Evolutionary conservation across 2,329 filamentous ascomycete species (phyloP), one percentile per base, ranked within the genome.

Genomic region (Ascochyta koolunga): DNA sequence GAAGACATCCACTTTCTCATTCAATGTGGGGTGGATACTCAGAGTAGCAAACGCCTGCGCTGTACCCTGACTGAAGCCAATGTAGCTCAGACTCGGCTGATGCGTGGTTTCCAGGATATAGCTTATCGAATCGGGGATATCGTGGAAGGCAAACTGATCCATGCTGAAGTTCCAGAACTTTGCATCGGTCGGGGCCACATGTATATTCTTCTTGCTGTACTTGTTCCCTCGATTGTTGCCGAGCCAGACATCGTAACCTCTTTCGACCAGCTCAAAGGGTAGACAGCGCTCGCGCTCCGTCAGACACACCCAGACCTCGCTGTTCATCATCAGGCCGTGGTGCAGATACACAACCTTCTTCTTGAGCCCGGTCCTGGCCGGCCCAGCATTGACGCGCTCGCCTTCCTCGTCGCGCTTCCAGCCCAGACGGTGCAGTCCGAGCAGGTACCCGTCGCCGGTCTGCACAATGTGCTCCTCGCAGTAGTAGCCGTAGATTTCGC

Each of bases 201-300:
- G 83, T 45, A 93, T 85, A 2, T 88, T 93, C 77, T 99, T 99
- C 76, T 98, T 99, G 39, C 92, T 96, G 78, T 99, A 99, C 73
- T 99, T 99, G 82, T 99, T 99, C 43, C 95, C 95, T 31, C 95
- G 88, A 70, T 99, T 99, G 75, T 99, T 99, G 44, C 95, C 95
- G 58, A 99, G 82, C 91, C 95, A 99, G 61, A 98, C 93, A 79
- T 99, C 95, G 67, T 96, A 99, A 2, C 95, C 95, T 67, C 85
- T 84, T 68, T 97, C 91, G 0, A 96, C 91, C 37, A 99, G 80
- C 62, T 89, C 84, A 71, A 99, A 98, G 0, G 95, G 91, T 33
- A 99, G 80, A 63, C 89, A 93, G 64, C 93, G 85, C 74, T 96
- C 84, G 64, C 88, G 87, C 62, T 97, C 90, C 0, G 93, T 96